phyloP scores from a whole-genome alignment of 169 alveolate species.

The Eimeria acervulina region DNA sequence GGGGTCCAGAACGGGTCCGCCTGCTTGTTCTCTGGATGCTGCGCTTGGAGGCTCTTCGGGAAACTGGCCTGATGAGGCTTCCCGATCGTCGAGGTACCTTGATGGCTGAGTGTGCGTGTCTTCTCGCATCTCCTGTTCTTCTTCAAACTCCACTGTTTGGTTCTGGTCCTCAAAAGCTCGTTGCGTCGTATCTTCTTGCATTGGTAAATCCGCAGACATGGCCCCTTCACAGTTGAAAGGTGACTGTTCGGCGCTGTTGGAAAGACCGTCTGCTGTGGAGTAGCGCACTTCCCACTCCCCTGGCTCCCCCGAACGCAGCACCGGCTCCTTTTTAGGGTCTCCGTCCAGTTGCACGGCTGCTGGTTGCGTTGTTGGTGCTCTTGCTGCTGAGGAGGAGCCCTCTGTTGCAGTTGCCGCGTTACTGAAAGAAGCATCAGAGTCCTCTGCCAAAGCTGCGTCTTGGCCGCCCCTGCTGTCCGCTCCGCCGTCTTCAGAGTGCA shows the following conservation, averaged over 20 bases:
- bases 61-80: not conserved
- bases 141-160: not conserved
- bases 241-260: constrained; percentile 3
- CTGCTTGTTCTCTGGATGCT: not conserved
- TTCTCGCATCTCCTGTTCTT: not conserved
- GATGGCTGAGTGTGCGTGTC: not conserved
- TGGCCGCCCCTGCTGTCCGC: not conserved
- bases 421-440: not conserved
- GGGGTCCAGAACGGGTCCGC: not conserved
- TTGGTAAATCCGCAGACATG: not conserved
- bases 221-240: not conserved
- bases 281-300: constrained; percentile 59
- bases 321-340: not conserved
- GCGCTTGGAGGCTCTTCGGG: constrained; percentile 57
- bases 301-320: constrained; percentile 48
- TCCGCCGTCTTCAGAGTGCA: constrained; percentile 10
- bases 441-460: not conserved
- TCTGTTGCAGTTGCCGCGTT: not conserved
- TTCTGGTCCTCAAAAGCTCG: not conserved
- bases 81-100: not conserved
- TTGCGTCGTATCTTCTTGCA: not conserved
- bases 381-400: not conserved
- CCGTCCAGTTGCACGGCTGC: not conserved
- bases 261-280: not conserved
- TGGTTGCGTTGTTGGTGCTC: not conserved